Base-by-base conservation (phyloP, 2,329 filamentous ascomycete species). In the Arthrobotrys sinensis region DNA sequence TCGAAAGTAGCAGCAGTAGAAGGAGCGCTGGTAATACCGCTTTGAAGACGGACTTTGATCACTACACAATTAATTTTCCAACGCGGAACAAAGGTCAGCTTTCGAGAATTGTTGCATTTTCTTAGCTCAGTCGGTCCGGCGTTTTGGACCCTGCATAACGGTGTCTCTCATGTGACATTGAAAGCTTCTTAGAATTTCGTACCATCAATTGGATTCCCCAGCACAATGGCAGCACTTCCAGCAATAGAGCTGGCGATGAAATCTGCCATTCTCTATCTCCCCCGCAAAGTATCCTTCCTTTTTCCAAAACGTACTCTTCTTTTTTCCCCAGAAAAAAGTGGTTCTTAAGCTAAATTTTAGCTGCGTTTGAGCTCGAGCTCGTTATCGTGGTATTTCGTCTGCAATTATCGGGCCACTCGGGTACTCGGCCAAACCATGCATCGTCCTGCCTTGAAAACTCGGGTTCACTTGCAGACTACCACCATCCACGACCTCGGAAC, bases 161-260 rank as follows among this genome's bases (percentile, higher is more conserved):
- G 12, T 21, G 5, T 28, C 24, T 28, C 24, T 28, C 24, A 28
- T 28, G 24, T 28, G 24, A 28, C 24, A 28, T 28, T 28, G 24
- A 28, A 28, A 4, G 2, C 24, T 28, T 28, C 4, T 28, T 28
- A 28, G 24, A 28, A 4, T 28, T 45, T 12, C 45, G 2, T 78
- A 78, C 75, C 75, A 83, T 94, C 92, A 3, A 97, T 87, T 2
- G 94, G 93, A 82, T 97, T 97, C 80, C 95, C 94, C 78, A 97
- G 91, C 57, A 97, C 86, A 82, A 97, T 97, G 53, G 93, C 93
- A 60, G 91, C 87, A 72, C 92, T 93, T 66, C 95, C 95, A 83
- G 92, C 95, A 79, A 96, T 85, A 84, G 97, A 97, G 82, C 94
- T 94, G 73, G 94, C 93, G 92, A 93, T 97, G 85, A 97, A 97